Percentiles rank a stretch among this genome's conserved stretches.
These are phyloP conservation scores for Penstemon newberryi DNA, from an alignment of 257 asterid species.

Conservation along the genomic window DNA sequence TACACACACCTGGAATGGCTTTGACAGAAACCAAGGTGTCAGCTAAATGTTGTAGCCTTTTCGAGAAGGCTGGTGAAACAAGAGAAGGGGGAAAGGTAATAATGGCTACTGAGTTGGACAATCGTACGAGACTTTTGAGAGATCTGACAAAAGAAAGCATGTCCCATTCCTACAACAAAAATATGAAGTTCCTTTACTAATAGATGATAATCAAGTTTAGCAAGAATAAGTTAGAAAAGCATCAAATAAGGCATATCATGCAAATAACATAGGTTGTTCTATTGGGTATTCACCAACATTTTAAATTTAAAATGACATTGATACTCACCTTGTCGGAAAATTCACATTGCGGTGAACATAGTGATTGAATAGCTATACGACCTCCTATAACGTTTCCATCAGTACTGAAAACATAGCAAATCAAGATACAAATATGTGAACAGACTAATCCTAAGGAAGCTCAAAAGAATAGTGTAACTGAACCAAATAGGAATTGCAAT, in stretches of 20 bases:
- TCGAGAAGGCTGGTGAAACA: constrained; percentile 63
- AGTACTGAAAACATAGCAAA: constrained; percentile 44
- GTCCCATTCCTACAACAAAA: constrained; percentile 73
- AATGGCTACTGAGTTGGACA: constrained; percentile 86
- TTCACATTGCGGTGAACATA: constrained; percentile 90
- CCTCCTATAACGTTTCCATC: constrained; percentile 53
- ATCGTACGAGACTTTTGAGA: constrained; percentile 63
- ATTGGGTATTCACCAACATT: not conserved
- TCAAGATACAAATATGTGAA: not conserved
- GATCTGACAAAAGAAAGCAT: constrained; percentile 79
- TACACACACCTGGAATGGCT: constrained; percentile 76
- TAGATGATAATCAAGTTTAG: constrained; percentile 2
- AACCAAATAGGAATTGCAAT: not conserved
- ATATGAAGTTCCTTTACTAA: constrained; percentile 14
- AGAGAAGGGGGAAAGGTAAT: constrained; percentile 83
- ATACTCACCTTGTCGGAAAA: constrained; percentile 62
- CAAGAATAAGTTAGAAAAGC: not conserved
- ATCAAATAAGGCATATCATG: not conserved
- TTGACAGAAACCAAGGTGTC: constrained; percentile 83
- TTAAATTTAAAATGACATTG: constrained; percentile 3
- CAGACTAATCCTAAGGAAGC: not conserved
- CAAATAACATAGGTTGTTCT: not conserved
- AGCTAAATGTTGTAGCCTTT: constrained; percentile 94
- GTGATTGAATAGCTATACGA: constrained; percentile 84
- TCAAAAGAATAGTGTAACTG: not conserved